Evolutionary conservation across 1,284 basidiomycete species (phyloP).

Genomic region (Phlebopus sp.): DNA sequence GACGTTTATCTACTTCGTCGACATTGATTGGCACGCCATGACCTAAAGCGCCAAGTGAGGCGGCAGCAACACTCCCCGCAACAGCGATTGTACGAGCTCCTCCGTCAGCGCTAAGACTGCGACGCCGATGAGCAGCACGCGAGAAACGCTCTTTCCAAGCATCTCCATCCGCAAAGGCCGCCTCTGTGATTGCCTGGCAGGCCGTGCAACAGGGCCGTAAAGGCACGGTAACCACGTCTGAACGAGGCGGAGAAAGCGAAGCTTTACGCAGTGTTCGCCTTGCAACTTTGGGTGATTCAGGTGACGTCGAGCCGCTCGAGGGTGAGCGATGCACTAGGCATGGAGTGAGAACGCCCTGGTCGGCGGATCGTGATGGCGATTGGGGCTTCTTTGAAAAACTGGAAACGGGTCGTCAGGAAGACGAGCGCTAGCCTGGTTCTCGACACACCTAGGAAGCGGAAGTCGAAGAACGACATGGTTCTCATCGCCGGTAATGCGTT

Average conservation of each 20-base stretch:
- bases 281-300: background rate
- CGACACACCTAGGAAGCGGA: constrained; percentile 54
- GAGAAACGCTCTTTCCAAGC: constrained; percentile 59
- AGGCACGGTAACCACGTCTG: constrained; percentile 45
- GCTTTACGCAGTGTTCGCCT: constrained; percentile 13
- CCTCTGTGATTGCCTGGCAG: constrained; percentile 49
- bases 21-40: constrained; percentile 42
- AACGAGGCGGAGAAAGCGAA: constrained; percentile 16
- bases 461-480: constrained; percentile 53
- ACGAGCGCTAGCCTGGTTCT: background rate
- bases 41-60: constrained; percentile 21
- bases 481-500: constrained; percentile 28
- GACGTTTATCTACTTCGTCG: constrained; percentile 60
- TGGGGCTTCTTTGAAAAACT: constrained; percentile 39
- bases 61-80: constrained; percentile 24
- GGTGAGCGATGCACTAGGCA: constrained; percentile 45
- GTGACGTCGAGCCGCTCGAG: constrained; percentile 16
- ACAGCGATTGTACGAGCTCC: constrained; percentile 26
- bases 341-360: constrained; percentile 36
- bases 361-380: constrained; percentile 33
- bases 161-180: constrained; percentile 44
- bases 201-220: constrained; percentile 58
- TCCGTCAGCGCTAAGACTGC: constrained; percentile 45
- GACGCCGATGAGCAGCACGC: constrained; percentile 54
- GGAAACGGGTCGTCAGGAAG: constrained; percentile 2